Evolutionary conservation across 1,284 basidiomycete species (phyloP).

Genomic region (Trichosporon faecale): DNA sequence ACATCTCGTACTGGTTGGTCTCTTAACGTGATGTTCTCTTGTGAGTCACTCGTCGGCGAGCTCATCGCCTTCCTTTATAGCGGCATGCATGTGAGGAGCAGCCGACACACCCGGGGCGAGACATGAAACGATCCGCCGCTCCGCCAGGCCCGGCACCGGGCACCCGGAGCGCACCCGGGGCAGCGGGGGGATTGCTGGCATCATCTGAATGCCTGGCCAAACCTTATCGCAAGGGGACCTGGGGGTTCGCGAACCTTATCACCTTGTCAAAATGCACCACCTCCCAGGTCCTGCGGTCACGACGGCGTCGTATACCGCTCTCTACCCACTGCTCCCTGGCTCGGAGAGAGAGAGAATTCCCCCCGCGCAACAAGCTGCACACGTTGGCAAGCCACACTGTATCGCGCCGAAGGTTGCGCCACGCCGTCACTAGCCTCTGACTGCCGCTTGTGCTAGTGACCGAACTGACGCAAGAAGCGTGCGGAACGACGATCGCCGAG

Average conservation of each 20-base stretch:
- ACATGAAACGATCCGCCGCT: background rate
- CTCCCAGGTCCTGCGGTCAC: background rate
- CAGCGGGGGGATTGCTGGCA: background rate
- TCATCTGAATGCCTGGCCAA: background rate
- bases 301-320: background rate
- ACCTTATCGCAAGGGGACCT: background rate
- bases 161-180: background rate
- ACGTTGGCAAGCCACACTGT: background rate
- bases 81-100: background rate
- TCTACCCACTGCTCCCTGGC: background rate
- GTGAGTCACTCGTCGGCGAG: background rate
- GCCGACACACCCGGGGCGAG: background rate
- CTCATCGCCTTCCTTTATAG: background rate
- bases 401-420: background rate
- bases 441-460: too few species aligned
- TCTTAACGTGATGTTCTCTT: background rate
- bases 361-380: background rate
- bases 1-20: background rate
- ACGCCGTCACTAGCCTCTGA: background rate
- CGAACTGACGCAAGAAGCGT: background rate
- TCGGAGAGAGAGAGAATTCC: background rate
- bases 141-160: conserved; percentile 1
- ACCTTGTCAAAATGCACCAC: background rate
- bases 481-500: background rate
- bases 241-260: background rate